A percentile compares a stretch with the other conserved stretches of the same genome.
phyloP scores from a whole-genome alignment of 108 stramenopile species.

The Cyclotella baltica region DNA sequence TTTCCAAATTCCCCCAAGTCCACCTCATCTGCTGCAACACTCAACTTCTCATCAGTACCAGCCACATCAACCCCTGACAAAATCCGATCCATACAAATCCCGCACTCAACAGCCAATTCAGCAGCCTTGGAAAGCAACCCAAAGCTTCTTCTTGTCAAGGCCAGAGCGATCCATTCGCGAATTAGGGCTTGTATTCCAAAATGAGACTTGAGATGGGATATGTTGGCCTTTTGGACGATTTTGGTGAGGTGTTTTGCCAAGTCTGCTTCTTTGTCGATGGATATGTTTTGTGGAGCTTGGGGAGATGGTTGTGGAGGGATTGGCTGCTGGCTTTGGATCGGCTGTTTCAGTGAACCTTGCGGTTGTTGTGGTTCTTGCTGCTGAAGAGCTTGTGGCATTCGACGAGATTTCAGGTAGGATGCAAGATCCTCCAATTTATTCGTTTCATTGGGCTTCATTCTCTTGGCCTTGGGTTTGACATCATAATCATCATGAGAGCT shows the following conservation, averaged over 20 bases:
- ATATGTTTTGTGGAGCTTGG: too few species aligned
- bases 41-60: too few species aligned
- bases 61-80: conserved; percentile 21
- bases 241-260: not conserved
- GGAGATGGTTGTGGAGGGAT: too few species aligned
- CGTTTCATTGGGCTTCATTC: not conserved
- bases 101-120: conserved; percentile 31
- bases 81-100: conserved; percentile 51
- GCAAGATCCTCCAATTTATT: too few species aligned
- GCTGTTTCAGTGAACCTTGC: too few species aligned
- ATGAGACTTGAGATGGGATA: conserved; percentile 32
- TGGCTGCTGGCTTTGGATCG: too few species aligned
- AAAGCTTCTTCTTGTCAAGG: conserved; percentile 49
- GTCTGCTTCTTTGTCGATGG: not conserved
- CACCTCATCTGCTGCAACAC: too few species aligned
- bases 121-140: conserved; percentile 29
- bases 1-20: too few species aligned
- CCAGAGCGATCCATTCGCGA: conserved; percentile 49
- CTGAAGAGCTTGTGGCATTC: too few species aligned
- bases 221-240: not conserved
- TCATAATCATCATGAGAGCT: not conserved
- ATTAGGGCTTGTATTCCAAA: conserved; percentile 51
- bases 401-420: too few species aligned
- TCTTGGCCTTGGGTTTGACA: not conserved
- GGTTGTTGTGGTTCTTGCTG: too few species aligned